A percentile compares a stretch with the other conserved stretches of the same genome.
Conservation (phyloP, 2,329 filamentous ascomycete species). For the Talaromyces sp. region DNA sequence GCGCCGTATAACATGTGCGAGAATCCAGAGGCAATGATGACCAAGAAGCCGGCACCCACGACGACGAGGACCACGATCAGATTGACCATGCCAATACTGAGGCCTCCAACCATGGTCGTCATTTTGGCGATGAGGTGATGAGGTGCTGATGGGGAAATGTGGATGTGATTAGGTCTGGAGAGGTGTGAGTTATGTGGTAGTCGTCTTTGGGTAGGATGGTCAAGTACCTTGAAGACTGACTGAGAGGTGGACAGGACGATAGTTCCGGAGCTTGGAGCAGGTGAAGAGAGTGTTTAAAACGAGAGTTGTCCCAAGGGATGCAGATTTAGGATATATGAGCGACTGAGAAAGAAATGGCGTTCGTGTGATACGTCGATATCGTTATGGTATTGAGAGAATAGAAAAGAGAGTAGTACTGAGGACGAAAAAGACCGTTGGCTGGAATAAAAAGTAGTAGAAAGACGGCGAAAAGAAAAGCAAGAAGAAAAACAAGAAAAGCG, state of each 20-base stretch:
- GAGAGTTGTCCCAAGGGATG: not conserved
- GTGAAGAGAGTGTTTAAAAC: not conserved
- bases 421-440: not conserved
- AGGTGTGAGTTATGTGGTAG: not conserved
- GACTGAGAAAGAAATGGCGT: not conserved
- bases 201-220: not conserved
- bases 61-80: slow-evolving; percentile 10
- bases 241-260: not conserved
- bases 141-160: not conserved
- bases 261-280: not conserved
- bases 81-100: slow-evolving; percentile 10
- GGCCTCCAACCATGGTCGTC: slow-evolving; percentile 2
- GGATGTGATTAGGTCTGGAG: not conserved
- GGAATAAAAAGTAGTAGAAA: not conserved
- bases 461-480: not conserved
- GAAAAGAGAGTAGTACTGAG: not conserved
- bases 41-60: slow-evolving; percentile 5
- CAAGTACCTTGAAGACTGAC: not conserved
- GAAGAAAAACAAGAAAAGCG: not conserved
- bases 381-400: not conserved
- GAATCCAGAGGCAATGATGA: slow-evolving; percentile 6
- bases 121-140: not conserved
- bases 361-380: not conserved
- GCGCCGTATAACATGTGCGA: not conserved
- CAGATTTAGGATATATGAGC: not conserved